Conservation (phyloP, 352 stramenopile species). For the Pythium diclinum region DNA sequence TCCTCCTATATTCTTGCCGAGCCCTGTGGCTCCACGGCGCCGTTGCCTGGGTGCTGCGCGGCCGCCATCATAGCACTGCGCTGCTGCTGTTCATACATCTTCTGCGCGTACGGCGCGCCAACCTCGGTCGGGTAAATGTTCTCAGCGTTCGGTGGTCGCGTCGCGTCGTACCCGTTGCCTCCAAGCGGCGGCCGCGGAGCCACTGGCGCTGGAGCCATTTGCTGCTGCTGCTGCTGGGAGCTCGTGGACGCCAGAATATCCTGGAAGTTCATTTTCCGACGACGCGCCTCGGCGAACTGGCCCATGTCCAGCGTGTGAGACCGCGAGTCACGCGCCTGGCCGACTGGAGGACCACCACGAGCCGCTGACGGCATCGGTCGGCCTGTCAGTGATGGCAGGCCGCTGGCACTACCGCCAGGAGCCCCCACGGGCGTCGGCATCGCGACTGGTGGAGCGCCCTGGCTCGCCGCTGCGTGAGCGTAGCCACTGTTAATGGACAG, state of each 20-base stretch:
- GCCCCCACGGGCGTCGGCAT: conserved; percentile 25
- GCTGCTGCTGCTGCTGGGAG: background rate
- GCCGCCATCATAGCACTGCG: background rate
- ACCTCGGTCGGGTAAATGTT: conserved; percentile 50
- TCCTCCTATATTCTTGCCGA: conserved; percentile 7
- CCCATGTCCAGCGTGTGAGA: conserved; percentile 87
- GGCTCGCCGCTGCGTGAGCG: conserved; percentile 29
- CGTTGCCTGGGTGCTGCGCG: background rate
- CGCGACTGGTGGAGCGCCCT: conserved; percentile 16
- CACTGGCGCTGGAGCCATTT: conserved; percentile 12
- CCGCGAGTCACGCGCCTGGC: conserved; percentile 68
- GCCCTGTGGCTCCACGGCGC: background rate
- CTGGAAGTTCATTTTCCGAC: conserved; percentile 87
- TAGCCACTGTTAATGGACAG: conserved; percentile 59
- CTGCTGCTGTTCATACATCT: conserved; percentile 33
- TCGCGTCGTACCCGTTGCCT: background rate
- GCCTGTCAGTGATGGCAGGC: conserved; percentile 58
- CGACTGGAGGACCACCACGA: conserved; percentile 49
- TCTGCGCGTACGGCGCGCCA: conserved; percentile 21
- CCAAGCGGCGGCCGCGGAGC: background rate
- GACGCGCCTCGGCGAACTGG: conserved; percentile 68
- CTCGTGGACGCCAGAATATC: conserved; percentile 74
- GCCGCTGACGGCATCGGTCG: conserved; percentile 39
- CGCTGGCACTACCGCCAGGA: conserved; percentile 18
- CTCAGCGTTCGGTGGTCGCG: conserved; percentile 36